Conservation (phyloP, 371 early-diverging fungal species). For the Lichtheimia corymbifera region DNA sequence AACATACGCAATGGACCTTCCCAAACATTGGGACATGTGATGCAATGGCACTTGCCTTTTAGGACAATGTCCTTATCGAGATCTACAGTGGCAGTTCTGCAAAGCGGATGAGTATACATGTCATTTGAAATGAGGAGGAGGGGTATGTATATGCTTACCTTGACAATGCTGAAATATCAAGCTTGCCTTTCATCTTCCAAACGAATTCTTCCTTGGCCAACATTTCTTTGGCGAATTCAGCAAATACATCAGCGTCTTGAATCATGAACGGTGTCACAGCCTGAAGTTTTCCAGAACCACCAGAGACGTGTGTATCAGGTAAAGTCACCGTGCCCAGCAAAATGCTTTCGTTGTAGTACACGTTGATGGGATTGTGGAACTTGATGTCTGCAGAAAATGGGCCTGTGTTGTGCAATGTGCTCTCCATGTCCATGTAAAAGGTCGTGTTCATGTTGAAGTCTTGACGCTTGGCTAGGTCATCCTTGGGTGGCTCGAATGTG, state of each 20-base stretch:
- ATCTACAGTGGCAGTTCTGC: constrained; percentile 44
- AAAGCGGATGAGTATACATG: constrained; percentile 1
- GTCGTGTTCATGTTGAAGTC: constrained; percentile 38
- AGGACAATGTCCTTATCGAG: constrained; percentile 32
- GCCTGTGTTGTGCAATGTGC: constrained; percentile 52
- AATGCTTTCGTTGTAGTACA: constrained; percentile 43
- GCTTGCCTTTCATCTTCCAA: constrained; percentile 60
- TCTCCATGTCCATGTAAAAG: constrained; percentile 47
- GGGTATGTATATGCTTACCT: constrained; percentile 25
- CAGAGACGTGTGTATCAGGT: constrained; percentile 46
- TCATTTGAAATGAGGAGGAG: neutral
- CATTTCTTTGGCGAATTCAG: constrained; percentile 56
- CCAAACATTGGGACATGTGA: neutral
- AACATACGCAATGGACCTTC: neutral
- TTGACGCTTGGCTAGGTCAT: constrained; percentile 26
- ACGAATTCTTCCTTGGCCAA: constrained; percentile 49
- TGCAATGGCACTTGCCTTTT: constrained; percentile 17
- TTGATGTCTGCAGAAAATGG: constrained; percentile 55
- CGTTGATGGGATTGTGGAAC: constrained; percentile 51
- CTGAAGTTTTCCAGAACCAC: constrained; percentile 46
- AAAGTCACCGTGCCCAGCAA: constrained; percentile 54
- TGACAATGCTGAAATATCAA: constrained; percentile 59
- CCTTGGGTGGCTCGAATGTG: constrained; percentile 33
- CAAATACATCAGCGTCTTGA: constrained; percentile 46
- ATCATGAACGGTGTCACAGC: constrained; percentile 51